Evolutionary conservation across 495 filamentous ascomycete genomes (phyloP).

Genomic region (Penicillium simplicissimum): DNA sequence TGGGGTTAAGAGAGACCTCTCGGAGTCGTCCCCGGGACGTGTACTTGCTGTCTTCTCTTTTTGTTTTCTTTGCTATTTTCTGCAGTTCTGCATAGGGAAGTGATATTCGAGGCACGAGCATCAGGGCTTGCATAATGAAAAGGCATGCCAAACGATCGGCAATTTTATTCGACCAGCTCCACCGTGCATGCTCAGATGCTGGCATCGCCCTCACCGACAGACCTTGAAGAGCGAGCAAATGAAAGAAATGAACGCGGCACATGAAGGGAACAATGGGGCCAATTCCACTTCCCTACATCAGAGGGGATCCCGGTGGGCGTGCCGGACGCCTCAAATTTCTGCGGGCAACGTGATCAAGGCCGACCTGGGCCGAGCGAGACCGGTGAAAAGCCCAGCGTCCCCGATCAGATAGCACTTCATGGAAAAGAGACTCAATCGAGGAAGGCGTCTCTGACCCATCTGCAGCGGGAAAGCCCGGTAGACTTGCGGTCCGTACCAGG

Average conservation of each 20-base stretch:
- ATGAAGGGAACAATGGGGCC: conserved; percentile 1
- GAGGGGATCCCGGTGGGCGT: neutral
- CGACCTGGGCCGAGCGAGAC: conserved; percentile 7
- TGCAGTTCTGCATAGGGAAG: conserved; percentile 2
- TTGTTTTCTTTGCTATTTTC: neutral
- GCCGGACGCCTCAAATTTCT: conserved; percentile 1
- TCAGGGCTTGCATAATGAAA: conserved; percentile 32
- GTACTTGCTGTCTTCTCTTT: conserved; percentile 5
- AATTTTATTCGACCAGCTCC: conserved; percentile 27
- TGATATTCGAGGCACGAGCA: conserved; percentile 33
- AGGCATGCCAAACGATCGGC: conserved; percentile 38
- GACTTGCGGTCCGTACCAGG: conserved; percentile 29
- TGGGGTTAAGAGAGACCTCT: conserved; percentile 28
- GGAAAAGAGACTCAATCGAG: neutral
- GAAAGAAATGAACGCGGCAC: neutral
- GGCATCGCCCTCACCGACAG: conserved; percentile 38
- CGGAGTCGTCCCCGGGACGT: conserved; percentile 28
- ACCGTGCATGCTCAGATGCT: conserved; percentile 29
- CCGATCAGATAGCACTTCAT: neutral
- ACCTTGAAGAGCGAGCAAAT: conserved; percentile 12
- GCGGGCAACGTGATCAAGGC: conserved; percentile 13
- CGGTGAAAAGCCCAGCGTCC: conserved; percentile 2
- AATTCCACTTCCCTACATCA: neutral
- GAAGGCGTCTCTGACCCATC: conserved; percentile 12
- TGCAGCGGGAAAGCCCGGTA: conserved; percentile 20